Evolutionary conservation across 345 rosid species (phyloP), one percentile per base, ranked within the genome.

Genomic region (Eucalyptus brandiana): DNA sequence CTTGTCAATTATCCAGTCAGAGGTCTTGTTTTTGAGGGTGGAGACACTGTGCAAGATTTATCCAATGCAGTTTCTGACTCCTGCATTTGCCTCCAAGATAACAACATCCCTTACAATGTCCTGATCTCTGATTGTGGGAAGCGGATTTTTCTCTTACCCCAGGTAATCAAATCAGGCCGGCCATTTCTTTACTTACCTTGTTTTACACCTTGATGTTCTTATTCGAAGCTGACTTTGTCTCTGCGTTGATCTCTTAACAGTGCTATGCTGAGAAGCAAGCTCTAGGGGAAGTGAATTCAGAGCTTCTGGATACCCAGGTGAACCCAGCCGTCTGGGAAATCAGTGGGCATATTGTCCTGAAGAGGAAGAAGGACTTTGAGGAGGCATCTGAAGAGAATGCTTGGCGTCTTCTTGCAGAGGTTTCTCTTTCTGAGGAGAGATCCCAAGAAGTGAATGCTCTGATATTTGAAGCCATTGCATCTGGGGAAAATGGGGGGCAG

Each of bases 271-370:
- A 97, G 96, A 98, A 96, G 89, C 99, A 97, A 90, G 99, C 99
- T 86, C 94, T 97, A 48, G 99, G 99, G 65, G 98, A 96, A 92
- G 99, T 98, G 87, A 95, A 96, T 90, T 42, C 94, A 2, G 94
- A 96, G 92, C 92, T 98, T 76, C 92, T 97, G 87, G 99, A 98
- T 85, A 98, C 99, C 26, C 99, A 98, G 89, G 99, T 98, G 92
- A 98, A 97, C 91, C 99, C 99, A 88, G 99, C 99, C 7, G 99
- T 98, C 51, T 97, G 99, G 99, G 99, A 98, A 87, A 98, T 98
- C 30, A 97, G 99, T 80, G 99, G 99, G n/a, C 99, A 98, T 88
- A 97, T 98, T 92, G 99, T 98, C 89, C 88, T 98, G 69, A 97
- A 98, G 94, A 96, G 97, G 94, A 98, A 93, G 94, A 92, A 95